Evolutionary conservation across 2,329 filamentous ascomycete species (phyloP), one percentile per base, ranked within the genome.

Genomic region (Fusarium avenaceum): DNA sequence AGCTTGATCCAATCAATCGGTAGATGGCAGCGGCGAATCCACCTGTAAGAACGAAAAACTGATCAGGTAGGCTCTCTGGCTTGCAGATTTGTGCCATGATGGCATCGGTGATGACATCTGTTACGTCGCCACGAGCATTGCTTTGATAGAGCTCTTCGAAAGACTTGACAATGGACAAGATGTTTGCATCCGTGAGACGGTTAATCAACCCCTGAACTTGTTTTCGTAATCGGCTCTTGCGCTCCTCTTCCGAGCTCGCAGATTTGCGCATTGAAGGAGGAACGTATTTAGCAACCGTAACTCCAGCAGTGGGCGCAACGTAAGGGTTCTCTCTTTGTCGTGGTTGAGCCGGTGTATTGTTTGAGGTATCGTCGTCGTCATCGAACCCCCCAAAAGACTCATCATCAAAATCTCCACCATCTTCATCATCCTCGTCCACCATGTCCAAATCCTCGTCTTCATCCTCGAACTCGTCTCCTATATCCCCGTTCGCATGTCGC

Each of bases 131-230:
- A n/a, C 96, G 89, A 1, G 96, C 90, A 71, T 97, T 89, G 42
- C 90, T 89, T 55, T 90, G 87, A 76, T 98, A 99, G 2, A 98
- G 82, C 63, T 90, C 89, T 75, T 97, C 93, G 32, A 97, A 85
- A 19, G 96, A 92, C 43, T 87, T 86, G 5, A 97, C 82, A 53
- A 98, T 97, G 3, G 92, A 91, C 7, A 97, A 79, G 66, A 99
- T 84, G 72, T 96, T 98, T 38, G 93, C 89, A 76, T 98, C 95
- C 0, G 96, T 97, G 32, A 99, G 84, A 75, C 95, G 91, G 78
- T 99, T 99, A 75, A 99, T 86, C 19, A 96, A 85, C 75, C 96
- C 95, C 76, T 98, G 94, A 0, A 93, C 85, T 74, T 96, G 93
- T 65, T 93, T 89, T 60, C 89, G 89, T 49, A 99, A 82, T 39